Conservation (phyloP, 2,329 filamentous ascomycete genomes). For the Dactylellina cionopaga region DNA sequence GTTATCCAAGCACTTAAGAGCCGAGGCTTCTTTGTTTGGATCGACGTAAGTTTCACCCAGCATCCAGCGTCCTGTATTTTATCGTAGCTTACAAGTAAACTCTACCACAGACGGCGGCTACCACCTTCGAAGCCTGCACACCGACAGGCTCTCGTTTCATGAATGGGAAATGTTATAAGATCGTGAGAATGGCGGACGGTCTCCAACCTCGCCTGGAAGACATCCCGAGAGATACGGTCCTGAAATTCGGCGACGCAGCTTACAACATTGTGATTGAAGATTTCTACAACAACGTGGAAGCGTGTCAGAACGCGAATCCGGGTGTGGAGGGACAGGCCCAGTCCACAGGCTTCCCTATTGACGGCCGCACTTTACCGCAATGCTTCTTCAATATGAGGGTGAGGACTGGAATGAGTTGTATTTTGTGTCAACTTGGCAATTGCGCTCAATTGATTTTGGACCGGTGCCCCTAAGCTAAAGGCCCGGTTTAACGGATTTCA, state of each 20-base stretch:
- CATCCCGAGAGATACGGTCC: constrained; percentile 5
- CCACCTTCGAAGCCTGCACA: constrained; percentile 22
- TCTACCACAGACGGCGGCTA: background rate
- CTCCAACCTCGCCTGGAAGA: constrained; percentile 8
- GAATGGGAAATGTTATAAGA: constrained; percentile 27
- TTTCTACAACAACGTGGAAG: constrained; percentile 34
- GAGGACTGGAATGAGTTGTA: constrained; percentile 4
- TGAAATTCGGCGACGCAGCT: constrained; percentile 8
- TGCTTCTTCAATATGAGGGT: constrained; percentile 43
- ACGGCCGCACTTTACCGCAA: constrained; percentile 7
- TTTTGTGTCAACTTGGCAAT: no score
- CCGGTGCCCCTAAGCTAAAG: no score
- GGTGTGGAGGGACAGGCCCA: constrained; percentile 5
- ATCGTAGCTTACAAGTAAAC: background rate
- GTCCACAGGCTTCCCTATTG: constrained; percentile 4
- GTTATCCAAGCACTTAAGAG: constrained; percentile 23
- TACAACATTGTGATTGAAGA: constrained; percentile 1
- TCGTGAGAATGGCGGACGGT: background rate
- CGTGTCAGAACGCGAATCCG: constrained; percentile 23
- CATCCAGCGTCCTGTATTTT: background rate
- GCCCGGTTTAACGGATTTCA: no score
- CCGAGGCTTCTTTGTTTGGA: constrained; percentile 18
- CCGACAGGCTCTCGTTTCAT: constrained; percentile 37
- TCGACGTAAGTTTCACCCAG: constrained; percentile 21
- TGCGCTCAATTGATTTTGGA: no score